These are phyloP conservation scores for Zygosaccharomyces sapae DNA, from an alignment of 1,139 yeast genomes.

Conservation along the genomic window DNA sequence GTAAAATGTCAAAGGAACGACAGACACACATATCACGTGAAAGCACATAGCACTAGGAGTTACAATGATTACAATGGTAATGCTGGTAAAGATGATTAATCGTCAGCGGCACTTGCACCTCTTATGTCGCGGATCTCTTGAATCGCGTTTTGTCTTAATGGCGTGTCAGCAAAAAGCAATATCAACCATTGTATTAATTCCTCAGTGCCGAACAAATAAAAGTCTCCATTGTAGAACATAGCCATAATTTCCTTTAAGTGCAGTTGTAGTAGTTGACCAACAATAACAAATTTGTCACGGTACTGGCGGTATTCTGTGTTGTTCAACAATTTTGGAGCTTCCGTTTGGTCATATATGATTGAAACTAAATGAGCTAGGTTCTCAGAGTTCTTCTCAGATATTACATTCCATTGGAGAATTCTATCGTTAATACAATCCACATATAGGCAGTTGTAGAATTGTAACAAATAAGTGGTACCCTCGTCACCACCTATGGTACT, in stretches of 20 bases:
- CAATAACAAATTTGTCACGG: conserved; percentile 30
- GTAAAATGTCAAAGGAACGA: neutral
- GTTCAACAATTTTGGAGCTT: conserved; percentile 13
- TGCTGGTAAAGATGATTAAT: neutral
- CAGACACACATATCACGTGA: conserved; percentile 6
- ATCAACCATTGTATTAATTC: conserved; percentile 62
- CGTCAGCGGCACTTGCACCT: conserved; percentile 25
- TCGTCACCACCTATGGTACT: conserved; percentile 14
- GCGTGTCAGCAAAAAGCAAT: conserved; percentile 68
- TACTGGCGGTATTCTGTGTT: conserved; percentile 22
- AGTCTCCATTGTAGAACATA: conserved; percentile 65
- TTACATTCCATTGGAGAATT: conserved; percentile 32
- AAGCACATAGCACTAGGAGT: neutral
- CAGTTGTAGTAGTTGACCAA: conserved; percentile 42
- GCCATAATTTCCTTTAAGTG: conserved; percentile 69
- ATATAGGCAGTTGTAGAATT: conserved; percentile 24
- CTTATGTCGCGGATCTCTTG: conserved; percentile 54
- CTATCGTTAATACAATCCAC: conserved; percentile 21
- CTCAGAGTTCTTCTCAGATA: conserved; percentile 34
- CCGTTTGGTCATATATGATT: conserved; percentile 23
- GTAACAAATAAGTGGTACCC: conserved; percentile 13
- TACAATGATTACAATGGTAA: too few relatives aligned
- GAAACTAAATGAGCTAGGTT: conserved; percentile 29
- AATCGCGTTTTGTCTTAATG: conserved; percentile 56
- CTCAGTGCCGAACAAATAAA: conserved; percentile 62